Evolutionary conservation across 2,329 filamentous ascomycete genomes (phyloP), one percentile per base, ranked within the genome.

Genomic region (Didymellaceae sp.): DNA sequence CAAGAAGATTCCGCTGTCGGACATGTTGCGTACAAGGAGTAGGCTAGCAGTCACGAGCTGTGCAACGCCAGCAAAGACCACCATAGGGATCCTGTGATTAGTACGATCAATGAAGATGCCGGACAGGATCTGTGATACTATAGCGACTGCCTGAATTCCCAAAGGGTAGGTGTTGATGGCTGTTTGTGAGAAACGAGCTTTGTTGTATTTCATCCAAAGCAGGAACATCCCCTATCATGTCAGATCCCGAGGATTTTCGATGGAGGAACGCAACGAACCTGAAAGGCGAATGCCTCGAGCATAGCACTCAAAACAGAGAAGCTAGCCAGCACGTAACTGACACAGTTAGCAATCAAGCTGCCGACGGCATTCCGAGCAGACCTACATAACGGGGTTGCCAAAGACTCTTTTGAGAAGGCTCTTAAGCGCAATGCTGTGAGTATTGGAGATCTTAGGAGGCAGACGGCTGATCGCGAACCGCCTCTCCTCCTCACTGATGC

Each of bases 141-240:
- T 83, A 4, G 81, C 82, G 1, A 80, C 76, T 0, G 81, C 82
- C 0, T 82, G 77, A 0, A 85, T 79, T 1, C 80, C 82, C 0
- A 82, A 81, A 0, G 82, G 82, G 44, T 84, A 84, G 57, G 82
- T 80, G 65, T 84, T 85, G 26, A 80, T 74, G 57, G 83, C 77
- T 0, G 74, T 31, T 0, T 81, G 72, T 0, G 74, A 59, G 45
- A 57, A 65, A 16, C 55, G 45, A 11, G 31, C 14, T 16, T 54
- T 54, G 37, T 63, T 40, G 39, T 60, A 34, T 25, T 59, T 60
- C 22, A 63, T 45, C 54, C 53, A 62, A 28, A 63, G 55, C 10
- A 63, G 56, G 24, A 65, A 57, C 46, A 63, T 54, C 41, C 57
- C 58, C 43, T 55, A 13, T n/a, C n/a, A n/a, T n/a, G n/a, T n/a